Evolutionary conservation across 2,329 filamentous ascomycete species (phyloP).

Genomic region (Fusarium sp.): DNA sequence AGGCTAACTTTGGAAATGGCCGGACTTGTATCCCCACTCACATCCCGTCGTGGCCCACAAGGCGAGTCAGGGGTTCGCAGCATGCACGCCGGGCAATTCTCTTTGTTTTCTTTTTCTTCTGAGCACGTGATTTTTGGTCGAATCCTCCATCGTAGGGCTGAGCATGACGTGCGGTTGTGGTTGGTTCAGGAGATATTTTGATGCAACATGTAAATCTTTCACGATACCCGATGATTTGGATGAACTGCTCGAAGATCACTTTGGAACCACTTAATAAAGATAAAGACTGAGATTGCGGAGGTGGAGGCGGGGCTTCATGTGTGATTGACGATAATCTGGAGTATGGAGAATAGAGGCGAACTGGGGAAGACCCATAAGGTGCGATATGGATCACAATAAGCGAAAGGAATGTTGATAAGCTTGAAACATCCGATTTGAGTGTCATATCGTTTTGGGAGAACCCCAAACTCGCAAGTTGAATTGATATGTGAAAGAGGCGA

Average conservation of each 20-base stretch:
- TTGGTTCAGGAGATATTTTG: background rate
- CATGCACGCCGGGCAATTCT: background rate
- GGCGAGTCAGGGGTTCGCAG: slow-evolving; percentile 23
- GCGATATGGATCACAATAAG: background rate
- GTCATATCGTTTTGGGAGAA: background rate
- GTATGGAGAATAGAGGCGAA: background rate
- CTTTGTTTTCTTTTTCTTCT: background rate
- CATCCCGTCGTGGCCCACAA: slow-evolving; percentile 12
- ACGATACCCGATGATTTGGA: background rate
- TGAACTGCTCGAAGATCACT: background rate
- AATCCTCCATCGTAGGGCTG: background rate
- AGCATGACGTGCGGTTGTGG: background rate
- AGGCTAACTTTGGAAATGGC: slow-evolving; percentile 1
- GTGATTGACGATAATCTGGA: background rate
- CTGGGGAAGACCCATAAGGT: background rate
- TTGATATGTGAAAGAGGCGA: background rate
- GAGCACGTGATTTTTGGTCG: background rate
- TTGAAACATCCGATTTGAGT: background rate
- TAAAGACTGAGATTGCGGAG: background rate
- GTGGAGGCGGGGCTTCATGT: background rate
- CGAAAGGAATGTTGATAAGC: background rate
- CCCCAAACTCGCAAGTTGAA: background rate
- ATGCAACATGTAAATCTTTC: background rate
- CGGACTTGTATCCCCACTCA: background rate
- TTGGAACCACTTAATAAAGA: background rate